A percentile compares a stretch with the other conserved stretches of the same genome.
Evolutionary conservation across 176 grass and related monocot genomes (phyloP).

Genomic region (Avena eriantha): DNA sequence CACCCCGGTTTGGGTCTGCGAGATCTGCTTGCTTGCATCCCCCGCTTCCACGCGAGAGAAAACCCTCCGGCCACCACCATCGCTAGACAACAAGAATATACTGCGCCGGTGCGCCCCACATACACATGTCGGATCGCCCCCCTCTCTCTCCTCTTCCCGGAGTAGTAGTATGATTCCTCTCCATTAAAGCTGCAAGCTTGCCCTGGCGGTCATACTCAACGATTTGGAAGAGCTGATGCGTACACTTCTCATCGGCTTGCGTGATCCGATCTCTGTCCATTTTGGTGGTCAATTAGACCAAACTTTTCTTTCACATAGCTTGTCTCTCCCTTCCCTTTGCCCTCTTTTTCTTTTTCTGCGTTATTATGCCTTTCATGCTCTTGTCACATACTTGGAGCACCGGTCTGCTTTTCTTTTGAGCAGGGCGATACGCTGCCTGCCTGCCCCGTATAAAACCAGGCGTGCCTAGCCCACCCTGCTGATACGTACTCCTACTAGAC

Average conservation of each 20-base stretch:
- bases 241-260: constrained; percentile 35
- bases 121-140: constrained; percentile 33
- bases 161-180: background rate
- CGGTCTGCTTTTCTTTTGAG: constrained; percentile 42
- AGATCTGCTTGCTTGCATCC: constrained; percentile 44
- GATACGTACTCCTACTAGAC: constrained; percentile 9
- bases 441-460: constrained; percentile 52
- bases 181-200: constrained; percentile 37
- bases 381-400: constrained; percentile 52
- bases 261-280: constrained; percentile 44
- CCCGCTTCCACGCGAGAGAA: constrained; percentile 50
- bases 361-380: constrained; percentile 53
- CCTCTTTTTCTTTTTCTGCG: constrained; percentile 61
- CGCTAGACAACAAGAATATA: constrained; percentile 71
- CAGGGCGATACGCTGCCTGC: constrained; percentile 18
- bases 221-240: constrained; percentile 39
- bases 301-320: constrained; percentile 51
- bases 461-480: constrained; percentile 19
- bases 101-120: constrained; percentile 29
- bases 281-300: constrained; percentile 57
- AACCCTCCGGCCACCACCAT: constrained; percentile 49
- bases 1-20: constrained; percentile 19
- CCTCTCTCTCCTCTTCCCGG: background rate
- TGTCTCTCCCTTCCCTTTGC: constrained; percentile 51
- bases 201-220: constrained; percentile 39